Base-by-base conservation (phyloP, 2,329 filamentous ascomycete species). In the Colletotrichum zoysiae region DNA sequence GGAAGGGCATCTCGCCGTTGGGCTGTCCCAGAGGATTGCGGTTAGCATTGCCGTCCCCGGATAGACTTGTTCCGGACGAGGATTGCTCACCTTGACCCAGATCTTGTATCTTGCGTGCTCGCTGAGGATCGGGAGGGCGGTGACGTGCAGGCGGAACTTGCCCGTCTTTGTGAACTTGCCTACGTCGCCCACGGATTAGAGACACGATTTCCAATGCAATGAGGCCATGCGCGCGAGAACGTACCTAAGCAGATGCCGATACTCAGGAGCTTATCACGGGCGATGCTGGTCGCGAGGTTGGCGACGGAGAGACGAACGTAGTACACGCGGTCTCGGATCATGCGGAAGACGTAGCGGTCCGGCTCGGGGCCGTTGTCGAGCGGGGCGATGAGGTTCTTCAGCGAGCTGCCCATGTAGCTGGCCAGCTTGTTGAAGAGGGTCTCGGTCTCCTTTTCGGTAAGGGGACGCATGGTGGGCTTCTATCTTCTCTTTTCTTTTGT, bases 161-260 rank as follows among this genome's bases (percentile, higher is more conserved):
- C 95, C 94, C 5, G 95, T 93, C 86, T 98, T 98, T 74, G 95
- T 98, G 85, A 98, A 97, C 81, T 98, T 97, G 78, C 95, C 95
- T 89, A 44, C 40, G 48, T 64, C 23, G 12, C 20, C 9, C 6
- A 26, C 11, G 58, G 5, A 30, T 73, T 67, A 70, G 70, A 40
- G 12, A 33, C 50, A 53, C 14, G 16, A 26, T 26, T 53, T 33
- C 7, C 26, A 53, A 33, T 53, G 50, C 26, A 18, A 26, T 53
- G 23, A 33, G 50, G 23, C 6, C 50, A 40, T 33, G 59, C 38
- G 53, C 57, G 12, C 44, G 9, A 57, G 3, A 40, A 74, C 78
- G 56, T 83, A 88, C 89, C 90, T 16, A 98, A 84, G 80, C 95
- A 98, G 33, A 92, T 95, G 35, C 95, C 95, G n/a, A 97, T 85